Conservation (phyloP, 208 protist species). For the Leishmania major region DNA sequence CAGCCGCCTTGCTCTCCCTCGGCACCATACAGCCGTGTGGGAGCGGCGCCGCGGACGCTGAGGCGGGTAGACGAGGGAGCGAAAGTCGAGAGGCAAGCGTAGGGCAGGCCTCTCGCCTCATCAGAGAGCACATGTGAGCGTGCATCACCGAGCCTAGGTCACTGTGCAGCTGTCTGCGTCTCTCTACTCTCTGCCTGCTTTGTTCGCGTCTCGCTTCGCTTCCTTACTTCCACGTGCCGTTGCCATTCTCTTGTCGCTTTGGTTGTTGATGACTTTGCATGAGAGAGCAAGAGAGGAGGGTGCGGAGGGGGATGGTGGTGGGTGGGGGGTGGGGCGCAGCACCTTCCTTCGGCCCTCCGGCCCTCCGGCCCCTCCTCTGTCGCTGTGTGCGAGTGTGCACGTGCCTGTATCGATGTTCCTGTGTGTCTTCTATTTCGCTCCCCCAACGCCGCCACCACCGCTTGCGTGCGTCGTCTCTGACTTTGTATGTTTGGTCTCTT, state of each 20-base stretch:
- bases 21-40: background rate
- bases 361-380: background rate
- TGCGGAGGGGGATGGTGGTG: too few species aligned
- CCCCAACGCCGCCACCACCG: too few species aligned
- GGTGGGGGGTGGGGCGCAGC: background rate
- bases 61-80: too few species aligned
- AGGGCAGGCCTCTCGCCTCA: background rate
- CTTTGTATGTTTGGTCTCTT: background rate
- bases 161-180: background rate
- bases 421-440: background rate
- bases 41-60: background rate
- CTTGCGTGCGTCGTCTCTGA: background rate
- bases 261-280: background rate
- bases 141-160: background rate
- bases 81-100: background rate
- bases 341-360: background rate
- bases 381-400: background rate
- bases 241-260: background rate
- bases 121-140: background rate
- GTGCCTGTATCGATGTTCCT: background rate
- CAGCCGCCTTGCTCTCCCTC: background rate
- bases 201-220: background rate
- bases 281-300: background rate
- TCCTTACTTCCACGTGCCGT: background rate
- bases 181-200: background rate